phyloP scores from a whole-genome alignment of 1,284 basidiomycete species.

The Peniophora sp. region DNA sequence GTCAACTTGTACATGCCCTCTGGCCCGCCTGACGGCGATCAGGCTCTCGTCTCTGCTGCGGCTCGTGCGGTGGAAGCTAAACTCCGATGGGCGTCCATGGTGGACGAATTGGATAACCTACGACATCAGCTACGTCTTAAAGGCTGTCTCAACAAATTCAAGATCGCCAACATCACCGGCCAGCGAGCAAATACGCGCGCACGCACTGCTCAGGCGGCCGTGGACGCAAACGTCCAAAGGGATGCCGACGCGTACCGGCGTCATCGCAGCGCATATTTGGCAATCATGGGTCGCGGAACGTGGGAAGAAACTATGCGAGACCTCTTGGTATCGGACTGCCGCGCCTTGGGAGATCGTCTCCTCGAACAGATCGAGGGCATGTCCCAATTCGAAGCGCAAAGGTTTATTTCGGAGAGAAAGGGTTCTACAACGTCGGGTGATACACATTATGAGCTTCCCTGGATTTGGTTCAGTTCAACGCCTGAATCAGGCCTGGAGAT shows the following conservation, averaged over 20 bases:
- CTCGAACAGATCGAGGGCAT: background rate
- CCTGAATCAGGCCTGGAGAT: background rate
- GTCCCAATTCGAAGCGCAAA: background rate
- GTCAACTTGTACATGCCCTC: background rate
- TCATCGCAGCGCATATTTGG: background rate
- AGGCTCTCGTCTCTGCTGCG: background rate
- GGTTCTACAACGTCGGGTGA: background rate
- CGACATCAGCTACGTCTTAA: background rate
- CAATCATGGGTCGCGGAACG: background rate
- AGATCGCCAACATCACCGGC: background rate
- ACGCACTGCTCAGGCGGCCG: background rate
- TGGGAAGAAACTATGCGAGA: background rate
- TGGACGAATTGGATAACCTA: background rate
- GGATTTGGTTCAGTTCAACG: background rate
- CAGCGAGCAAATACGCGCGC: background rate
- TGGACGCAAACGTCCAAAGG: background rate
- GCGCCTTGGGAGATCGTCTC: background rate
- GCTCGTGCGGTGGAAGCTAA: background rate
- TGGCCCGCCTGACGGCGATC: background rate
- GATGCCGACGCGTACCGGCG: background rate
- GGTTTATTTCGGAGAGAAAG: background rate
- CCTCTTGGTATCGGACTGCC: background rate
- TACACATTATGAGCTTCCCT: background rate
- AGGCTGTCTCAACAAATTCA: background rate
- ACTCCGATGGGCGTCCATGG: background rate